Percentiles rank a stretch among this genome's conserved stretches.
phyloP scores from a whole-genome alignment of 2,329 filamentous ascomycete genomes.

The Penicillium sp. region DNA sequence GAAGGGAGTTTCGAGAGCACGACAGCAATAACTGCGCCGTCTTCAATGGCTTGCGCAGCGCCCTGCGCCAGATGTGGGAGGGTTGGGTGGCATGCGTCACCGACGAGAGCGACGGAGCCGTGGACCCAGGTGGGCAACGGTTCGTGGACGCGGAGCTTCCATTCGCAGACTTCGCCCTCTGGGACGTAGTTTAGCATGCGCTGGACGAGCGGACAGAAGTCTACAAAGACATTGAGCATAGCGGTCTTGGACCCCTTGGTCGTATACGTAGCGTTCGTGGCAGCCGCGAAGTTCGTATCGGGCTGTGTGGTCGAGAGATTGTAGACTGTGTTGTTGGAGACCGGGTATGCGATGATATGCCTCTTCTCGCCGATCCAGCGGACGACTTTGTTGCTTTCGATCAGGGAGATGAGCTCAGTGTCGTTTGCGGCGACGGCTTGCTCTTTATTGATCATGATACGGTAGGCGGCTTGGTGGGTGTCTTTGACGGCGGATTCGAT shows the following conservation, averaged over 20 bases:
- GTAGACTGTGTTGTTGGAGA: slow-evolving; percentile 67
- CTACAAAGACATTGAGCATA: slow-evolving; percentile 64
- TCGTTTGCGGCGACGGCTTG: slow-evolving; percentile 51
- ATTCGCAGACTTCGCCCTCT: slow-evolving; percentile 69
- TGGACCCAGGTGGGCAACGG: slow-evolving; percentile 67
- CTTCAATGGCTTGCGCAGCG: slow-evolving; percentile 69
- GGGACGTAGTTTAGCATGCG: slow-evolving; percentile 66
- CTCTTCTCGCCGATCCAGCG: slow-evolving; percentile 70
- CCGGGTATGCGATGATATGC: slow-evolving; percentile 71
- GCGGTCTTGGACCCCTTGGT: slow-evolving; percentile 64
- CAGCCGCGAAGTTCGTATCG: slow-evolving; percentile 63
- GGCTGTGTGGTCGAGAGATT: slow-evolving; percentile 69
- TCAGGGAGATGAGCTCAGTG: slow-evolving; percentile 59
- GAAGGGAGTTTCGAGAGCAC: slow-evolving; percentile 56
- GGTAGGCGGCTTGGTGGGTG: slow-evolving; percentile 60
- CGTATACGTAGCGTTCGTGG: slow-evolving; percentile 65
- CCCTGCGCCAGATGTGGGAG: slow-evolving; percentile 68
- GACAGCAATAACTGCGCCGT: slow-evolving; percentile 61
- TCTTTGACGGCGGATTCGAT: slow-evolving; percentile 50
- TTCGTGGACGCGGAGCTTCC: slow-evolving; percentile 67
- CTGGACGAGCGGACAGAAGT: slow-evolving; percentile 66
- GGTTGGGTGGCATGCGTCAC: slow-evolving; percentile 67
- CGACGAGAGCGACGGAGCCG: slow-evolving; percentile 58
- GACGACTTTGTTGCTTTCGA: slow-evolving; percentile 62
- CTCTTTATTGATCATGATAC: slow-evolving; percentile 57